Percentiles rank a stretch among this genome's conserved stretches.
Conservation (phyloP, 768 basidiomycete species). For the Cystoderma amianthinum region DNA sequence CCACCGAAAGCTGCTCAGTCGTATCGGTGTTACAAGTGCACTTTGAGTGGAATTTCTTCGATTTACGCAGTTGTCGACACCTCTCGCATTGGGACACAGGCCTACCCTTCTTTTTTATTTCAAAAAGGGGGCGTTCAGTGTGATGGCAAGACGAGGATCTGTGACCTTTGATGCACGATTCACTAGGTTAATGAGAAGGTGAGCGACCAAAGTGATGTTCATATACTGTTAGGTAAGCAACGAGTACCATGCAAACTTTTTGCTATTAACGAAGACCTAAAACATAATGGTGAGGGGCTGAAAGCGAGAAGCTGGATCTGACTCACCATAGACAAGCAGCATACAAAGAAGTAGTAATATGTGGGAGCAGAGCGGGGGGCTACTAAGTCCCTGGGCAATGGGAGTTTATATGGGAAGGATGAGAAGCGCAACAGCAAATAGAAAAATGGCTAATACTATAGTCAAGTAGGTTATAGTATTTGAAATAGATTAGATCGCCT, state of each 20-base stretch:
- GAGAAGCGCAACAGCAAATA: no score
- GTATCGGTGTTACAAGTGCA: constrained; percentile 57
- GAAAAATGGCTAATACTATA: no score
- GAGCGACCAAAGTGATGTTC: constrained; percentile 2
- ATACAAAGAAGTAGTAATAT: no score
- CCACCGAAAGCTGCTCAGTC: constrained; percentile 21
- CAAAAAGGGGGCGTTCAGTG: constrained; percentile 83
- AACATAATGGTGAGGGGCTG: background rate
- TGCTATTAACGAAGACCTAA: constrained; percentile 69
- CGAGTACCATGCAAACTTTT: constrained; percentile 69
- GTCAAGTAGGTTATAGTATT: no score
- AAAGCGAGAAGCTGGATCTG: no score
- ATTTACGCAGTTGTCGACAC: constrained; percentile 78
- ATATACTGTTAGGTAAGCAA: no score
- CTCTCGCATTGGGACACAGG: constrained; percentile 86
- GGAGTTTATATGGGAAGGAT: no score
- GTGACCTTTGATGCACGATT: constrained; percentile 93
- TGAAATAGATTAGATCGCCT: no score
- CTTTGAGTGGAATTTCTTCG: constrained; percentile 75
- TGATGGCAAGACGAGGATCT: constrained; percentile 86
- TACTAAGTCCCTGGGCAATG: no score
- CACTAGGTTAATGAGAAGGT: constrained; percentile 35
- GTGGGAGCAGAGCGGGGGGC: no score
- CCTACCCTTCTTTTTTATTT: constrained; percentile 90
- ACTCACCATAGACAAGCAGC: no score